Base-by-base conservation (phyloP, 192 early-diverging fungal genomes). In the Gaertneriomyces semiglobifer region DNA sequence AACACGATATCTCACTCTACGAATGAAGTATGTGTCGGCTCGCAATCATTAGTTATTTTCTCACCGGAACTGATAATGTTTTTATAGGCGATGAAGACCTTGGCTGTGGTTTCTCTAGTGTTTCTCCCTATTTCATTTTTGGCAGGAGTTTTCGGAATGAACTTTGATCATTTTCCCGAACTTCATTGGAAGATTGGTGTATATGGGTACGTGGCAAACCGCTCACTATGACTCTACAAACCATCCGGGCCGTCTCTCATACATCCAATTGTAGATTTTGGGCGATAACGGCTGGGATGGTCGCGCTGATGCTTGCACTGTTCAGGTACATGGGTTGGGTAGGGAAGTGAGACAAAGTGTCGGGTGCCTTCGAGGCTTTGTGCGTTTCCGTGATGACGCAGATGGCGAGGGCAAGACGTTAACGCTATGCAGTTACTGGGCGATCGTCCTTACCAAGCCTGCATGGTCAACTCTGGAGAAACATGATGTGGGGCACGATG, bases 91-190 rank as follows among this genome's bases (percentile, higher is more conserved):
- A 76, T 76, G 75, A 69, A 74, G 69, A 76, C 72, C 0, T 58
- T 77, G 6, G 62, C 76, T 12, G 25, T 77, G 25, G 56, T 72
- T 2, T 66, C 63, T 14, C 53, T 76, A 6, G 18, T 77, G 7
- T 77, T 77, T 55, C 65, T 77, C 19, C 76, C 76, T 4, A 57
- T 72, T 11, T 73, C 63, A 7, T 76, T 77, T 51, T 53, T 77
- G 56, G 65, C 65, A 11, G 76, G 76, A 14, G 65, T 77, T 16
- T 77, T 69, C 58, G 76, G 76, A 43, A 77, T 75, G 73, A 77
- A 77, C 56, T 77, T 77, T 62, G 76, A 77, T 11, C 42, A 62
- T 44, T 77, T 77, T 39, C 69, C 68, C 10, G 64, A 58, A 60
- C 54, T 58, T 18, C 64, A 41, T 41, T 70, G 68, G 68, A 41